Percentiles rank a stretch among this genome's conserved stretches.
These are phyloP conservation scores for Malus hybrid DNA, from an alignment of 331 rosid species.

Conservation along the genomic window DNA sequence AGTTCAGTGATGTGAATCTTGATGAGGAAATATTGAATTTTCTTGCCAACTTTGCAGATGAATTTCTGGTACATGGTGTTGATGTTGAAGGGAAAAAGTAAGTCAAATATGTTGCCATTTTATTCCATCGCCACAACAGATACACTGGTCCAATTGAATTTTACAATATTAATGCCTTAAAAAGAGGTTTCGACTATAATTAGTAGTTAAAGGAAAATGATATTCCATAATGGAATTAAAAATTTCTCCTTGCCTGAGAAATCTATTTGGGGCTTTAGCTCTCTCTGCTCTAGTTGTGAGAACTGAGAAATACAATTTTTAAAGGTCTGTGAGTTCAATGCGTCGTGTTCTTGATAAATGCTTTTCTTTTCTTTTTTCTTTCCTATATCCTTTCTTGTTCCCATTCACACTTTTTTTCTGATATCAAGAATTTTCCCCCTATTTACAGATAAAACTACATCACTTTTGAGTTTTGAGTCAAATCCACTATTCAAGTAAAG, in stretches of 20 bases:
- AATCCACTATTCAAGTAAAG: background rate
- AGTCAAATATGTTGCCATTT: slow-evolving; percentile 3
- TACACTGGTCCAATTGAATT: too few relatives aligned
- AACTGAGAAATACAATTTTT: background rate
- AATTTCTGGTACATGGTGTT: slow-evolving; percentile 92
- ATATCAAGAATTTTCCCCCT: background rate
- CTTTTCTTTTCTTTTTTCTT: background rate
- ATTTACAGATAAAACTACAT: background rate
- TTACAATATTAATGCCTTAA: background rate
- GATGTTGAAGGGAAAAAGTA: slow-evolving; percentile 98
- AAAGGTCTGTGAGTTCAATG: background rate
- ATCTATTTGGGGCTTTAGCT: background rate
- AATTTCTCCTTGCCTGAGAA: background rate
- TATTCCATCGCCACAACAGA: background rate
- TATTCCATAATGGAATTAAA: background rate
- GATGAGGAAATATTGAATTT: slow-evolving; percentile 49
- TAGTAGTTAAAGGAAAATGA: background rate
- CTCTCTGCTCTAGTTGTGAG: background rate
- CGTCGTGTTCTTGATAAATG: background rate
- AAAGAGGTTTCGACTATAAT: background rate
- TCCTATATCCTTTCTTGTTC: background rate
- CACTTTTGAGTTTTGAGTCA: background rate
- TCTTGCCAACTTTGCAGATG: slow-evolving; percentile 84
- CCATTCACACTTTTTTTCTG: background rate
- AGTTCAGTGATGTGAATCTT: slow-evolving; percentile 76